Conservation (phyloP, 2,329 filamentous ascomycete genomes). For the Neonectria punicea region DNA sequence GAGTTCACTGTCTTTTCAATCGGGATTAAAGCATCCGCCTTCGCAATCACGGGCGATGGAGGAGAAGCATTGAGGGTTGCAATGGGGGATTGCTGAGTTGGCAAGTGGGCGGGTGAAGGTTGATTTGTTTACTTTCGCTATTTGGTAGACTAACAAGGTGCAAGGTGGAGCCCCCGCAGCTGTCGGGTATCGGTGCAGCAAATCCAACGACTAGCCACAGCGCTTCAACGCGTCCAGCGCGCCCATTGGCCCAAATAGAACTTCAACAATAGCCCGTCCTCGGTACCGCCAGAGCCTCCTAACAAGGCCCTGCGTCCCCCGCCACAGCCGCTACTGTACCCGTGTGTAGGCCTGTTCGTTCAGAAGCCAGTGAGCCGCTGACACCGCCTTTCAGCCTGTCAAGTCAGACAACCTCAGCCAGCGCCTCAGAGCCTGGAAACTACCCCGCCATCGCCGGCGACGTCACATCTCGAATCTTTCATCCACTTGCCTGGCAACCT, state of each 20-base stretch:
- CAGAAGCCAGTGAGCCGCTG: constrained; percentile 13
- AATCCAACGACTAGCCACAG: constrained; percentile 28
- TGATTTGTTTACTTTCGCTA: constrained; percentile 30
- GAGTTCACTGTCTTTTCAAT: constrained; percentile 11
- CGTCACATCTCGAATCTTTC: constrained; percentile 37
- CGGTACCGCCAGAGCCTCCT: constrained; percentile 28
- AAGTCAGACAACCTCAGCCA: constrained; percentile 20
- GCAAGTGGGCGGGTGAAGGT: constrained; percentile 11
- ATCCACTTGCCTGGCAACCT: constrained; percentile 27
- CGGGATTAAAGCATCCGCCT: constrained; percentile 23
- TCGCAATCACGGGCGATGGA: constrained; percentile 25
- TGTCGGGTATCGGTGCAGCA: constrained; percentile 46
- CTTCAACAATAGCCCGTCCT: background rate
- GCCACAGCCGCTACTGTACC: constrained; percentile 20
- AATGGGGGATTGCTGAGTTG: constrained; percentile 20
- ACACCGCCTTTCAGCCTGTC: constrained; percentile 38
- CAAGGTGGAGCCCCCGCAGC: constrained; percentile 11
- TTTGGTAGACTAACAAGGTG: background rate
- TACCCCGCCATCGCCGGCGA: constrained; percentile 42
- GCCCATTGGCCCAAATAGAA: constrained; percentile 28
- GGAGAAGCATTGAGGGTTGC: constrained; percentile 25
- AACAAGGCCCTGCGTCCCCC: constrained; percentile 37
- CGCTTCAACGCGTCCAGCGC: constrained; percentile 16
- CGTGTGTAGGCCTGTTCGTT: background rate
- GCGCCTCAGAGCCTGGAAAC: constrained; percentile 18